Evolutionary conservation across 805 yeast genomes (phyloP), one percentile per base, ranked within the genome.

Genomic region (Ogataea nitratoaversa): DNA sequence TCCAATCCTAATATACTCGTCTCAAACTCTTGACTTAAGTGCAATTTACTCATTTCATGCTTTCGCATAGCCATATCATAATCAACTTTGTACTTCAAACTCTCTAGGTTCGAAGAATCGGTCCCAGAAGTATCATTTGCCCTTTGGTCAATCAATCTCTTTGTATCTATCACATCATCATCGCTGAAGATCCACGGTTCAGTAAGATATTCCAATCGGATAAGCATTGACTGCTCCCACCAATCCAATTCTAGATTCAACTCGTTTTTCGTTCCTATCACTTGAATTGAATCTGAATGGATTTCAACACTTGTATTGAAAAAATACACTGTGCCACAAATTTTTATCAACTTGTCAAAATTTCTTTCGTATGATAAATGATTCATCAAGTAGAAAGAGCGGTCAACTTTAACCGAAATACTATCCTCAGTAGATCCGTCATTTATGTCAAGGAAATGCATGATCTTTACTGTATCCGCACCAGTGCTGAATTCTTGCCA

Each of bases 141-240:
- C 17, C 7, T 16, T 19, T 3, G 19, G 12, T 22, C 14, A 9
- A 29, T 14, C 17, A 30, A 17, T 17, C 29, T 6, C 3, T 8
- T 18, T 6, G 37, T 30, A 3, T 36, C 9, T 14, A 42, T 38
- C 19, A 41, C 45, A 13, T 41, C 41, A 8, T 49, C 58, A 1
- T 42, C 47, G 5, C 43, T 37, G 29, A 56, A 56, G 25, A 48
- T 45, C 76, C 76, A 70, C 0, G 71, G 68, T 1, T 45, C 46
- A 4, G 34, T 33, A 22, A 68, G 41, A 8, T 47, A 34, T 8
- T 47, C 38, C 1, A 30, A 18, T 32, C 67, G 50, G 17, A 46
- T 40, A 7, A 46, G 30, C 27, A 68, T 24, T 0, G 63, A 53
- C 6, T 34, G 38, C 20, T 44, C 44, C 74, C 75, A 70, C 57